Evolutionary conservation across 441 rosid species (phyloP).

Genomic region (Corymbia calophylla): DNA sequence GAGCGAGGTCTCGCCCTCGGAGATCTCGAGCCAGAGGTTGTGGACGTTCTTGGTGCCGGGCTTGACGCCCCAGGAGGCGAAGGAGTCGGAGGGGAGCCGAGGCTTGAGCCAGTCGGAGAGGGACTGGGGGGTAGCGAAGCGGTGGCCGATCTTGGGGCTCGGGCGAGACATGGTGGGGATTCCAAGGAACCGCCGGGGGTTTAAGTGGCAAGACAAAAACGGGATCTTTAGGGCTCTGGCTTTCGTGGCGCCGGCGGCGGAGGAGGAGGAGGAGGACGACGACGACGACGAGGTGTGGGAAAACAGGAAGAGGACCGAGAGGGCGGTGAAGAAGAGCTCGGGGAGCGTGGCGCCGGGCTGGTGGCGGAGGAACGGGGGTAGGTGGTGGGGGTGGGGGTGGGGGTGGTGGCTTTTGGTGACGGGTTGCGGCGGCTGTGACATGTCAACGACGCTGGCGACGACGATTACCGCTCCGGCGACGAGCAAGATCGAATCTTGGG

Average conservation of each 20-base stretch:
- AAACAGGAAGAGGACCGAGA: conserved; percentile 56
- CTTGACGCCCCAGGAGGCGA: conserved; percentile 80
- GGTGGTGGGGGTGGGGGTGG: neutral
- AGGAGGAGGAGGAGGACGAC: conserved; percentile 8
- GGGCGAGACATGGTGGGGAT: conserved; percentile 29
- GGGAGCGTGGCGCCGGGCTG: conserved; percentile 21
- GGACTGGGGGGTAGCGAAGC: conserved; percentile 59
- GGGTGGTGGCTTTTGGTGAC: neutral
- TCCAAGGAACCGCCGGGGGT: conserved; percentile 25
- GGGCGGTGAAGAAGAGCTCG: conserved; percentile 45
- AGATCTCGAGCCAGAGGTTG: conserved; percentile 89
- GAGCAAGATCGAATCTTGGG: neutral
- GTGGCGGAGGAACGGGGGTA: neutral
- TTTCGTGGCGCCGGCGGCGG: conserved; percentile 16
- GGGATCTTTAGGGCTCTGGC: conserved; percentile 23
- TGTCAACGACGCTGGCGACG: neutral
- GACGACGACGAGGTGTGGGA: conserved; percentile 2
- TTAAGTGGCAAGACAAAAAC: conserved; percentile 23
- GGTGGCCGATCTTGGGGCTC: conserved; percentile 11
- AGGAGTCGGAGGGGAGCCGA: conserved; percentile 72
- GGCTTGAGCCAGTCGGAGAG: conserved; percentile 86
- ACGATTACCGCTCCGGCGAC: neutral
- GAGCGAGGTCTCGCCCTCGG: conserved; percentile 71
- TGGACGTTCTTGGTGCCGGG: conserved; percentile 94
- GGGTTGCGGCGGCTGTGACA: conserved; percentile 1